A percentile compares a stretch with the other conserved stretches of the same genome.
Conservation (phyloP, 192 early-diverging fungal species). For the Borealophlyctis nickersoniae region DNA sequence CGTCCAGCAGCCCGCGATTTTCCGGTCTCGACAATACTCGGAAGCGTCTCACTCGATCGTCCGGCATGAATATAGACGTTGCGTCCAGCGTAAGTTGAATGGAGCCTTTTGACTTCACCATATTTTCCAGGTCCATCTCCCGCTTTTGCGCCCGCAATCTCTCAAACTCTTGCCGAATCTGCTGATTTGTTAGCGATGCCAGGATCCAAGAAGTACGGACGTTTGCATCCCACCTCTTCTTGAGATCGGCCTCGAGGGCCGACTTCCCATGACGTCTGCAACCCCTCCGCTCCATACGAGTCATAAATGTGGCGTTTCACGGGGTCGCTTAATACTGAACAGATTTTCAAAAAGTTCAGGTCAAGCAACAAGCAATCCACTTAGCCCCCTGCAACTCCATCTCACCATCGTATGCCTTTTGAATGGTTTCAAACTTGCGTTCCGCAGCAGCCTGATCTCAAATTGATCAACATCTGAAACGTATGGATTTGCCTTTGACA, state of each 20-base stretch:
- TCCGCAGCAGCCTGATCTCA: conserved; percentile 37
- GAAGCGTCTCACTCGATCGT: neutral
- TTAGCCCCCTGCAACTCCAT: too few relatives aligned
- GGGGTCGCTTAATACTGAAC: conserved; percentile 44
- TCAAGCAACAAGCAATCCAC: too few relatives aligned
- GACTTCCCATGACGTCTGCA: conserved; percentile 49
- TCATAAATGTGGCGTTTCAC: conserved; percentile 55
- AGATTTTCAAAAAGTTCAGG: too few relatives aligned
- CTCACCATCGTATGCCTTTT: conserved; percentile 48
- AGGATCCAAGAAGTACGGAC: neutral
- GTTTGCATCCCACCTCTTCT: conserved; percentile 26
- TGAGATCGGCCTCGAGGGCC: conserved; percentile 23
- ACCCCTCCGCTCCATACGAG: conserved; percentile 45
- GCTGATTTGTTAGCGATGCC: conserved; percentile 3
- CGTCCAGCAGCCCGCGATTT: neutral
- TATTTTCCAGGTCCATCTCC: conserved; percentile 41
- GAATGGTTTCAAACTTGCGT: conserved; percentile 45
- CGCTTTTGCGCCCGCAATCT: conserved; percentile 26
- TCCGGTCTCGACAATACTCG: neutral
- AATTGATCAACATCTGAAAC: neutral
- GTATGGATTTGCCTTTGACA: neutral
- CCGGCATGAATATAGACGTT: conserved; percentile 37
- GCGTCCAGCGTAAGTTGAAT: conserved; percentile 51
- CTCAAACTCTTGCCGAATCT: conserved; percentile 50
- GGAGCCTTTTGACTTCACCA: conserved; percentile 48